A percentile compares a stretch with the other conserved stretches of the same genome.
phyloP scores from a whole-genome alignment of 805 yeast genomes.

The Sugiyamaella floridensis region DNA sequence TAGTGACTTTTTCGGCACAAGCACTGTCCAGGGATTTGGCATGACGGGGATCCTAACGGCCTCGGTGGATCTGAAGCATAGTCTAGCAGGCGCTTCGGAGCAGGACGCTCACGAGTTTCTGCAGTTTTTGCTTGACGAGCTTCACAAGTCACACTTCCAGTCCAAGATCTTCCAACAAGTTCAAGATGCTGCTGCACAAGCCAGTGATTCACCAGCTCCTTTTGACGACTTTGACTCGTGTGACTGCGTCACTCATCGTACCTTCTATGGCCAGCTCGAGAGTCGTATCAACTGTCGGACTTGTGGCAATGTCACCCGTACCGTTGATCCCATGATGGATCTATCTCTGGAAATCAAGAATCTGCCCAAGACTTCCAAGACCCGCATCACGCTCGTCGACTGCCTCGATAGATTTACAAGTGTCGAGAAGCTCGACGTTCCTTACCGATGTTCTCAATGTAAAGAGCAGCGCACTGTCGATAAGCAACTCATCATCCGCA shows the following conservation, averaged over 20 bases:
- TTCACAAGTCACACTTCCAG: slow-evolving; percentile 42
- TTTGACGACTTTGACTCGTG: slow-evolving; percentile 36
- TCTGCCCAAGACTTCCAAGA: slow-evolving; percentile 7
- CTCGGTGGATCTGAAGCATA: slow-evolving; percentile 71
- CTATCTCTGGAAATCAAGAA: slow-evolving; percentile 66
- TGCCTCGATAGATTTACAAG: slow-evolving; percentile 74
- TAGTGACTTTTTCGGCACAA: slow-evolving; percentile 62
- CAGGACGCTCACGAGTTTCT: slow-evolving; percentile 99
- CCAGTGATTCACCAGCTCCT: slow-evolving; percentile 4
- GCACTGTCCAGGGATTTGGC: slow-evolving; percentile 63
- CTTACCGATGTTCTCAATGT: slow-evolving; percentile 67
- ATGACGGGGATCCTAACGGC: slow-evolving; percentile 75
- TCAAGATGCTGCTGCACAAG: neutral
- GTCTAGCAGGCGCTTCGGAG: slow-evolving; percentile 91
- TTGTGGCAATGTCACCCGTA: slow-evolving; percentile 58
- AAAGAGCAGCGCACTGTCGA: slow-evolving; percentile 53
- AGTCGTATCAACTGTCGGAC: slow-evolving; percentile 69
- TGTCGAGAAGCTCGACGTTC: slow-evolving; percentile 67
- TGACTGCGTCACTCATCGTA: slow-evolving; percentile 70
- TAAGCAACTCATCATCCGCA: slow-evolving; percentile 62
- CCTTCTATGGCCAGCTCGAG: slow-evolving; percentile 78
- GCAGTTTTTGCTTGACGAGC: slow-evolving; percentile 81
- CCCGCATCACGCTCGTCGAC: slow-evolving; percentile 39
- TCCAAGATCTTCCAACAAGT: slow-evolving; percentile 8
- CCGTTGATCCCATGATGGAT: slow-evolving; percentile 86